These are phyloP conservation scores for Mortierella sp. DNA, from an alignment of 371 early-diverging fungal species.

Conservation along the genomic window DNA sequence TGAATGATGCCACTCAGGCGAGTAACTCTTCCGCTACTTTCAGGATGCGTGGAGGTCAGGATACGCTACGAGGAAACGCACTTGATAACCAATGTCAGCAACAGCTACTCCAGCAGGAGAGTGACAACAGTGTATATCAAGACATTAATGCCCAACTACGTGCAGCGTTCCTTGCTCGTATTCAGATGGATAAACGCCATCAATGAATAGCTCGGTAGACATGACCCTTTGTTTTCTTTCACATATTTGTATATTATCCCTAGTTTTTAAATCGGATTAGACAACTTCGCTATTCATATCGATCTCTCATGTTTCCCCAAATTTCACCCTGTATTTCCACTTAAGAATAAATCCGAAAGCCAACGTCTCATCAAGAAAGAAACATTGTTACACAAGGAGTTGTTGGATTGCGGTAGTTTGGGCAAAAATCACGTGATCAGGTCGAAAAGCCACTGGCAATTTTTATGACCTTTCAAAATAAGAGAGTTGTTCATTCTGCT, in stretches of 20 bases:
- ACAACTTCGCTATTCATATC: too few species aligned
- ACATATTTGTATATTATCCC: too few species aligned
- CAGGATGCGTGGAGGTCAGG: not conserved
- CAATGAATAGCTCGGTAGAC: slow-evolving; percentile 5
- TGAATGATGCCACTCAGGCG: not conserved
- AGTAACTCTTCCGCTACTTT: not conserved
- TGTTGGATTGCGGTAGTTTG: too few species aligned
- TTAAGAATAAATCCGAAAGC: too few species aligned
- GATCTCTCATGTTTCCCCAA: too few species aligned
- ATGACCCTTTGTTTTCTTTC: too few species aligned
- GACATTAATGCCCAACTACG: slow-evolving; percentile 54
- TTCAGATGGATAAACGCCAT: slow-evolving; percentile 25
- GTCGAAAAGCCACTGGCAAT: slow-evolving; percentile 12
- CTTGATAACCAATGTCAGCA: slow-evolving; percentile 6
- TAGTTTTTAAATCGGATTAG: too few species aligned
- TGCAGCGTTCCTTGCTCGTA: slow-evolving; percentile 45
- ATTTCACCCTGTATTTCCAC: too few species aligned
- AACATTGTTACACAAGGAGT: too few species aligned
- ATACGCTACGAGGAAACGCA: not conserved
- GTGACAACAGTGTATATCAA: slow-evolving; percentile 19
- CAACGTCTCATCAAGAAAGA: too few species aligned
- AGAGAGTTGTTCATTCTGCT: not conserved
- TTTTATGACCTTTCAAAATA: slow-evolving; percentile 21
- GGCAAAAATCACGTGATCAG: not conserved
- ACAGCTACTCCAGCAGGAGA: not conserved